These are phyloP conservation scores for Didymella keratinophila DNA, from an alignment of 2,329 filamentous ascomycete species.

Conservation along the genomic window DNA sequence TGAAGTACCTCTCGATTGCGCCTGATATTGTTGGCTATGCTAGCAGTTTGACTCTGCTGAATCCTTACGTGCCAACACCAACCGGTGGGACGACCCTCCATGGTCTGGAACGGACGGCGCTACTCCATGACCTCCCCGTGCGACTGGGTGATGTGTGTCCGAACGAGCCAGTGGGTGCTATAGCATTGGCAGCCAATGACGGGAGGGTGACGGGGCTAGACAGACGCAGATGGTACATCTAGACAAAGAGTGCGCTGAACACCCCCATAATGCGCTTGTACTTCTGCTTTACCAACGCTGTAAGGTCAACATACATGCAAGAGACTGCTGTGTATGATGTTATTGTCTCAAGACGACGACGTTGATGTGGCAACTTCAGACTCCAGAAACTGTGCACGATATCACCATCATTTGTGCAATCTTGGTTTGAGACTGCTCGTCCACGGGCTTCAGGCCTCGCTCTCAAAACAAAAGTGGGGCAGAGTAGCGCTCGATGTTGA, in stretches of 20 bases:
- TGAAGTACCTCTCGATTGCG: slow-evolving; percentile 41
- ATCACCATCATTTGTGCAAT: no score
- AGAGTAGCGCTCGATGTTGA: neutral
- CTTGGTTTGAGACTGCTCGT: no score
- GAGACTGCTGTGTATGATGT: no score
- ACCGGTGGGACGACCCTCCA: slow-evolving; percentile 38
- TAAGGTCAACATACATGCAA: no score
- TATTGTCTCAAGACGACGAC: no score
- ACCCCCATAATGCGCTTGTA: no score
- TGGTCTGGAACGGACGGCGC: slow-evolving; percentile 33
- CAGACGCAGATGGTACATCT: slow-evolving; percentile 32
- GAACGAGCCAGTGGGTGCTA: slow-evolving; percentile 37
- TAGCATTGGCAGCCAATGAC: slow-evolving; percentile 37
- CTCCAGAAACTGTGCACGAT: no score
- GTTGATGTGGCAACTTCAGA: no score
- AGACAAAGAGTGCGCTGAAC: no score
- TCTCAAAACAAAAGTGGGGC: neutral
- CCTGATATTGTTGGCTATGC: slow-evolving; percentile 41
- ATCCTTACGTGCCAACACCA: slow-evolving; percentile 36
- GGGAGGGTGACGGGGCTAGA: slow-evolving; percentile 29
- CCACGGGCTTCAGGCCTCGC: no score
- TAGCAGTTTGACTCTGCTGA: slow-evolving; percentile 34
- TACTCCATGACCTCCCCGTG: slow-evolving; percentile 36
- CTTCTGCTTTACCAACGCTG: no score
- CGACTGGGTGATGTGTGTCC: slow-evolving; percentile 42